Base-by-base conservation (phyloP, 2,329 filamentous ascomycete genomes). In the Fonsecaea pugnacius region DNA sequence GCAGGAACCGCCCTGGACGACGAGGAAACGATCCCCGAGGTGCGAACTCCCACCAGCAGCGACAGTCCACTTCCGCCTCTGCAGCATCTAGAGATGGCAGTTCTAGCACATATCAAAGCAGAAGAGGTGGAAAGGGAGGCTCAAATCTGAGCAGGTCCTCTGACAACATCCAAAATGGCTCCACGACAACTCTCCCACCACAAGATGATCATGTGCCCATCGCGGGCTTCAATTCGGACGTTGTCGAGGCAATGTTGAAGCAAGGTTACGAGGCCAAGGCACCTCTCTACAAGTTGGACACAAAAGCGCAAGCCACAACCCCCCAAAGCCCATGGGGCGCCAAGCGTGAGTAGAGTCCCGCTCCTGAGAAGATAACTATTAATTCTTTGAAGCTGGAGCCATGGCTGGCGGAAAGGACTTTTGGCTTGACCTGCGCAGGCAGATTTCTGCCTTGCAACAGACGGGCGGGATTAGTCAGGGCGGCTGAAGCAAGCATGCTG, bases 341-440 rank as follows among this genome's bases (percentile, higher is more conserved):
- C 21, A 82, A 80, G 69, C 72, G 80, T 82, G 77, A 65, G 76
- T 72, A 58, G 12, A 21, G 30, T 35, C 12, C 32, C 36, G 30
- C 46, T 12, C 62, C 33, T 58, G 48, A 30, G 43, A 27, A 51
- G 18, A 58, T 40, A 16, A 38, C 36, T 27, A 24, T 60, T 70
- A 57, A 71, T 57, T 55, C 58, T 21, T 5, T 52, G 24, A 50
- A 82, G 80, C 79, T 38, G 81, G 81, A 63, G 74, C 75, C 1
- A 82, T 82, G 80, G 77, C 75, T 3, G 81, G 77, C 64, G 79
- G 79, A 8, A 82, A 79, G 70, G 80, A 82, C 65, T 82, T 82
- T 72, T 82, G 80, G 70, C 72, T 80, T 55, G 80, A 82, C 65
- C 75, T 82, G 33, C 78, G 80, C 46, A 82, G 80, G 69, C 80